Base-by-base conservation (phyloP, 331 rosid species). In the Arachis monticola region DNA sequence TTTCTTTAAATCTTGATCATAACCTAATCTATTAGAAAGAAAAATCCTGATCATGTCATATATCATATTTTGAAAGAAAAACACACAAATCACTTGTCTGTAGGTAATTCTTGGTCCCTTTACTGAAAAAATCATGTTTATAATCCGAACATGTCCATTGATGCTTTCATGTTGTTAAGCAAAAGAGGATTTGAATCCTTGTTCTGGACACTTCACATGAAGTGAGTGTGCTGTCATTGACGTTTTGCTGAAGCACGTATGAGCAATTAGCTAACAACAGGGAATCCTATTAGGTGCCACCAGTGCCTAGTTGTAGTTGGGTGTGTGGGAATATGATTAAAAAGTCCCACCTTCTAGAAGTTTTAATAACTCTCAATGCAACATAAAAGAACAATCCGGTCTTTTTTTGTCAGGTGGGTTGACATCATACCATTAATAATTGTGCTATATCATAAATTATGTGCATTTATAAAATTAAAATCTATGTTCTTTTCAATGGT, bases 1-100 rank as follows among this genome's bases (percentile, higher is more conserved):
- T 75, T 67, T 47, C 51, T 66, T 66, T 1, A 12, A 65, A 75
- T 56, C n/a, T 0, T 59, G 67, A 45, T 32, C n/a, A 5, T 27
- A 44, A 12, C 53, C 40, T 40, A 32, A 32, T 32, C 38, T 32
- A 32, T 32, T 32, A 32, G 38, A 32, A 32, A 32, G 38, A 32
- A 32, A 32, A 32, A 32, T 32, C 38, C 38, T 32, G 38, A 32
- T 32, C 38, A 32, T 32, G 2, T 32, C 3, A 3, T 32, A 32
- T 32, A 3, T 17, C 38, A 32, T 32, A 56, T 31, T 64, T 53
- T 57, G 46, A 55, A 13, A 72, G 50, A 72, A 22, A 13, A 55
- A 53, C 63, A 31, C 11, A 50, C 5, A 53, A 70, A 71, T 13
- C 55, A 56, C 8, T 31, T 58, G 5, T 44, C 45, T 11, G 22